A percentile compares a stretch with the other conserved stretches of the same genome.
phyloP scores from a whole-genome alignment of 345 rosid genomes.

The Raphanus sativus region DNA sequence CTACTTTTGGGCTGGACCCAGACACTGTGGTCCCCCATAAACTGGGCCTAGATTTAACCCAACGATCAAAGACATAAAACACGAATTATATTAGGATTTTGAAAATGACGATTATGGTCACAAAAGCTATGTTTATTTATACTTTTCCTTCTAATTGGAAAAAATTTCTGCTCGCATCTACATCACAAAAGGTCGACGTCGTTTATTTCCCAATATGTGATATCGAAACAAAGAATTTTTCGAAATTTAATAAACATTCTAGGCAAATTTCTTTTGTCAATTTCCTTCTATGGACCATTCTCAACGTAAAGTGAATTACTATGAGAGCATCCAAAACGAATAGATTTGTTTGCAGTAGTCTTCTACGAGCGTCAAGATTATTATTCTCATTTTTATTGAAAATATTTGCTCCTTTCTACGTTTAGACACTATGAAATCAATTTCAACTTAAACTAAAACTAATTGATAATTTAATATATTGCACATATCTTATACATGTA shows the following conservation, averaged over 20 bases:
- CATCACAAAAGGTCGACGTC: constrained; percentile 21
- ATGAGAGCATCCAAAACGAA: background rate
- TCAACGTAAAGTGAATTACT: constrained; percentile 13
- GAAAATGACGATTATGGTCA: background rate
- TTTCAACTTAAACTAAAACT: background rate
- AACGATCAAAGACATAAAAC: constrained; percentile 11
- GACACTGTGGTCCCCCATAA: constrained; percentile 26
- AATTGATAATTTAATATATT: background rate
- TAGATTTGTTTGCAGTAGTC: background rate
- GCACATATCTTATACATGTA: background rate
- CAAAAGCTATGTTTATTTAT: background rate
- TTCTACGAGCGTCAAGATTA: background rate
- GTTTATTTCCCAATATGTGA: background rate
- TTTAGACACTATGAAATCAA: background rate
- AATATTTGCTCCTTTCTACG: background rate
- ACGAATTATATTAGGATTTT: background rate
- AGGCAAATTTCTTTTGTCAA: background rate
- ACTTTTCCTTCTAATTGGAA: background rate
- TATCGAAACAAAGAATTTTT: background rate
- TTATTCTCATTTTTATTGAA: background rate
- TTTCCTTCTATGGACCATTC: constrained; percentile 25
- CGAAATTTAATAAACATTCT: background rate
- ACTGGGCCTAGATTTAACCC: constrained; percentile 25
- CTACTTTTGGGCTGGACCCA: constrained; percentile 36
- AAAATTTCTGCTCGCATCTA: background rate